Percentiles rank a stretch among this genome's conserved stretches.
Evolutionary conservation across 148 eudicot species (phyloP).

Genomic region (Limonium bicolor): DNA sequence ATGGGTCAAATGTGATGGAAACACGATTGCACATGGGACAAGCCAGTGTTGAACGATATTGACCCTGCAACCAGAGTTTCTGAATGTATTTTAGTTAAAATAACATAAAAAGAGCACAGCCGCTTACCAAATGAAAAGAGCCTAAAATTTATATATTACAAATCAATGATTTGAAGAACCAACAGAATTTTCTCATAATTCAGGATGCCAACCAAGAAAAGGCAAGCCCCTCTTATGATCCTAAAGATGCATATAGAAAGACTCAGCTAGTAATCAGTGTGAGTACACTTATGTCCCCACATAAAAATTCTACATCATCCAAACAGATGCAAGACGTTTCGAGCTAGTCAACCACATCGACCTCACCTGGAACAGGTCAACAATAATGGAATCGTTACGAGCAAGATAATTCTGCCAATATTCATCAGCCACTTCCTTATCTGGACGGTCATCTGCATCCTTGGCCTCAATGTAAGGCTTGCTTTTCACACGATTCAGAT

Average conservation of each 20-base stretch:
- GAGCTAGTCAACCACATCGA: too few species aligned
- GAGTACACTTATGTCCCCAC: too few species aligned
- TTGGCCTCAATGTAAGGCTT: slow-evolving; percentile 51
- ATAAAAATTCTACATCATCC: too few species aligned
- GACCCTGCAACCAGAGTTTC: slow-evolving; percentile 32
- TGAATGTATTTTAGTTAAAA: background rate
- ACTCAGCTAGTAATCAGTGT: too few species aligned
- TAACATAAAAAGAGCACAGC: background rate
- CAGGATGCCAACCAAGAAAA: too few species aligned
- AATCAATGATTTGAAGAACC: too few species aligned
- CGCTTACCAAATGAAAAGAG: too few species aligned
- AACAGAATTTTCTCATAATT: too few species aligned
- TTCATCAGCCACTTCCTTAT: slow-evolving; percentile 63
- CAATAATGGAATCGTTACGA: slow-evolving; percentile 75
- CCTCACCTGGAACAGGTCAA: slow-evolving; percentile 70
- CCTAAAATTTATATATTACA: too few species aligned
- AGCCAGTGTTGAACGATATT: slow-evolving; percentile 56
- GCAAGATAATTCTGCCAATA: slow-evolving; percentile 67
- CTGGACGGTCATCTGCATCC: slow-evolving; percentile 42
- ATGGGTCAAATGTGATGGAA: slow-evolving; percentile 72
- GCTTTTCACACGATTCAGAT: slow-evolving; percentile 67
- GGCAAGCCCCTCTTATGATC: too few species aligned
- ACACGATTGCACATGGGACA: slow-evolving; percentile 66
- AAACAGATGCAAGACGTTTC: too few species aligned
- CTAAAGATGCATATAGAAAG: too few species aligned